phyloP scores from a whole-genome alignment of 768 basidiomycete genomes.

The Ramaria sp. region DNA sequence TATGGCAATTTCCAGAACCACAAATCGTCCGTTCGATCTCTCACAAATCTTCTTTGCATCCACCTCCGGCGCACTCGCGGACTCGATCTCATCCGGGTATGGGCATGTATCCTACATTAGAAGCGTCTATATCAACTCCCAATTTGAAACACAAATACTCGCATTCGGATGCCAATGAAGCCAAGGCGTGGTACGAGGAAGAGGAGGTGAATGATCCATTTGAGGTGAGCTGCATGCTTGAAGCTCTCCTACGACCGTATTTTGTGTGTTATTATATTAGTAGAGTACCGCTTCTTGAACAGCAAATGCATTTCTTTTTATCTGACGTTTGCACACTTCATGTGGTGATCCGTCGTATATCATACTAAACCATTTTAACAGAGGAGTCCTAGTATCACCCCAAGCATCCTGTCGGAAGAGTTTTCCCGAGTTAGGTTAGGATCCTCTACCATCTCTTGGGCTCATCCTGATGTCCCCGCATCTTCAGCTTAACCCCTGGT shows the following conservation, averaged over 20 bases:
- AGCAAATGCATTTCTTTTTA: not conserved
- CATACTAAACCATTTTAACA: not conserved
- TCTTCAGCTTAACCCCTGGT: slow-evolving; percentile 23
- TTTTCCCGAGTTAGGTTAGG: slow-evolving; percentile 8
- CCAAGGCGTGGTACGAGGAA: not conserved
- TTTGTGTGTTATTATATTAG: not conserved
- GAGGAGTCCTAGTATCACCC: slow-evolving; percentile 5
- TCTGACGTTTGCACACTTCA: not conserved
- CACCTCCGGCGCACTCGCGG: not conserved
- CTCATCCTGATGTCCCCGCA: not conserved
- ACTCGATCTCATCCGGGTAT: slow-evolving; percentile 18
- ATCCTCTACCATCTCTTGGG: not conserved
- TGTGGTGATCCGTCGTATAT: too few relatives aligned
- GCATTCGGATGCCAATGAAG: slow-evolving; percentile 11
- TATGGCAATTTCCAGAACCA: slow-evolving; percentile 19
- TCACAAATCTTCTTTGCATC: slow-evolving; percentile 14
- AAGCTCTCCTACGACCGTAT: not conserved
- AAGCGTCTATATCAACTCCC: slow-evolving; percentile 9
- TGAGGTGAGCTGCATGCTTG: not conserved
- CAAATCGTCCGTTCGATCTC: slow-evolving; percentile 18
- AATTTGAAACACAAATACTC: slow-evolving; percentile 7
- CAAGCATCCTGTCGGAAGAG: slow-evolving; percentile 6
- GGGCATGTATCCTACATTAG: slow-evolving; percentile 9
- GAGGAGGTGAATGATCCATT: not conserved
- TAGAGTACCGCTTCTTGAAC: too few relatives aligned